A percentile compares a stretch with the other conserved stretches of the same genome.
Conservation (phyloP, 176 grass and related monocot genomes). For the Oryza glaberrima region DNA sequence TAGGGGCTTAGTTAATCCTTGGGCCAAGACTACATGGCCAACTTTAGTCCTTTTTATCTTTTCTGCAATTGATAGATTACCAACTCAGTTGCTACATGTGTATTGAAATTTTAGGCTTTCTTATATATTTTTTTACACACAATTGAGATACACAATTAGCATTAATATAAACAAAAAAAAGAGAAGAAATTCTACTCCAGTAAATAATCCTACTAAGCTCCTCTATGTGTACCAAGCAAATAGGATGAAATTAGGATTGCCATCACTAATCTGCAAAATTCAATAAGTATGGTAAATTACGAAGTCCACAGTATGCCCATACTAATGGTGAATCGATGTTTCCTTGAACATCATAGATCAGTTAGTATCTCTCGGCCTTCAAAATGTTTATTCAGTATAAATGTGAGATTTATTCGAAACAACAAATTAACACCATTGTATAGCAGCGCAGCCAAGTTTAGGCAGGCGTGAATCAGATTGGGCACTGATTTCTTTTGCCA, state of each 20-base stretch:
- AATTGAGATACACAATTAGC: background rate
- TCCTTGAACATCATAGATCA: slow-evolving; percentile 1
- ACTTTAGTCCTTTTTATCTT: background rate
- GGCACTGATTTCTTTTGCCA: too few species aligned
- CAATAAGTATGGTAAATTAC: background rate
- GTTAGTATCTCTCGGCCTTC: background rate
- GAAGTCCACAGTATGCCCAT: background rate
- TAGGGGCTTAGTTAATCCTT: background rate
- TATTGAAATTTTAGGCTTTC: background rate
- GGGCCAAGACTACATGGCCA: background rate
- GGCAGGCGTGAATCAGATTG: too few species aligned
- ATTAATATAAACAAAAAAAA: background rate
- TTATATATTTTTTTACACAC: background rate
- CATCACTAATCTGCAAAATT: background rate
- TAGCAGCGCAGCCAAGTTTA: too few species aligned
- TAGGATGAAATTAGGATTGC: background rate
- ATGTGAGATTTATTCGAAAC: background rate
- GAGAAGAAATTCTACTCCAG: background rate
- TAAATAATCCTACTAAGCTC: background rate
- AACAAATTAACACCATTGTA: too few species aligned
- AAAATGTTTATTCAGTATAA: background rate
- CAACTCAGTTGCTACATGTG: background rate
- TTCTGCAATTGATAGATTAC: background rate
- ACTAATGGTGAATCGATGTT: background rate
- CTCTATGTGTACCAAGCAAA: background rate